Base-by-base conservation (phyloP, 75 land plant species). In the Cryptomeria japonica region DNA sequence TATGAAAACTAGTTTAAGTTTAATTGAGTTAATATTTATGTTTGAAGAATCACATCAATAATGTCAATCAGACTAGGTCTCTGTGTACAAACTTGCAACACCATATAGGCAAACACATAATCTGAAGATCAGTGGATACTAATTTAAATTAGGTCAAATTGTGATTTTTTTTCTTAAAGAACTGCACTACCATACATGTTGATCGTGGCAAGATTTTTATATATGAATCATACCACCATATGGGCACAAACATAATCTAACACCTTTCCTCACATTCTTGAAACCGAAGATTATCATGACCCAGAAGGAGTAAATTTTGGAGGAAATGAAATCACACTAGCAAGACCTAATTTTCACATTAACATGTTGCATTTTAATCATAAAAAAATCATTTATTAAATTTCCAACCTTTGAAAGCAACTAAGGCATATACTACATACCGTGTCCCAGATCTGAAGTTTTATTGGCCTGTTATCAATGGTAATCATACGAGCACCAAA, bases 361-460 rank as follows among this genome's bases (percentile, higher is more conserved):
- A 80, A 25, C n/a, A 25, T 19, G 42, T 80, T 80, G 25, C 83
- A 82, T 44, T 19, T 46, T 82, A 25, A n/a, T 12, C 4, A 82
- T 28, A 34, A 14, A 75, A 75, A 10, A 11, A 34, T 75, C 28
- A 34, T 25, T 75, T 75, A 3, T 76, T 25, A 16, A 76, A 86
- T 58, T 7, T 76, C 15, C 37, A 18, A 82, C 5, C 28, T 25
- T 22, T 34, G 25, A 34, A 38, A 64, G 9, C 70, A 79, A 22
- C 42, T n/a, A 44, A 41, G 32, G 49, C 34, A 82, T 79, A 39
- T 7, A 41, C 82, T 25, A 77, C 96, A 25, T 90, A 97, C 99
- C 89, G 99, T 97, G 86, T 97, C 99, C 99, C 99, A 97, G 46
- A 97, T 97, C 86, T 97, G 99, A 58, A 97, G 93, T 93, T 97